Evolutionary conservation across 2,329 filamentous ascomycete species (phyloP), one percentile per base, ranked within the genome.

Genomic region (Colletotrichum neosansevieriae): DNA sequence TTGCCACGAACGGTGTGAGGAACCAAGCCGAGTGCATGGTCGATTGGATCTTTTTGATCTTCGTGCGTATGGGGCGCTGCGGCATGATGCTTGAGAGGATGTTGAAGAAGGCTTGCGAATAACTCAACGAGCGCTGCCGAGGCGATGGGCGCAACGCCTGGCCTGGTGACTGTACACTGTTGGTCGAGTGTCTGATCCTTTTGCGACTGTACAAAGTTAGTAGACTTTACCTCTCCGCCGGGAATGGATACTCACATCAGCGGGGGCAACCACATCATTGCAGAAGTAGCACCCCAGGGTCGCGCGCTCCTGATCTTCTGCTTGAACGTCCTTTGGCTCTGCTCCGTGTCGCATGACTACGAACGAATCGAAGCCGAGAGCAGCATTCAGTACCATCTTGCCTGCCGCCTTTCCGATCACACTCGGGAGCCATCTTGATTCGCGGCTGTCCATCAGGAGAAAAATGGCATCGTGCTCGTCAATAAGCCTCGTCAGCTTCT

Each of bases 321-420:
- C n/a, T 45, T 62, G 38, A 3, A 47, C 54, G 7, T 71, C 19
- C 47, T 80, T 78, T 3, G 84, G 83, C 72, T 89, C 87, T 6
- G 93, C 85, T 1, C 96, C 96, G 78, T 99, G 96, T 64, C 96
- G 89, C 96, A 99, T 98, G 40, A 97, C 94, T 2, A 99, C 94
- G 74, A 93, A 99, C 0, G 94, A 96, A 79, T 99, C 96, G 75
- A 99, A 99, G 0, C 96, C 96, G 3, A 99, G 86, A 2, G 96
- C 96, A 7, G 95, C 94, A 78, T 98, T 99, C 87, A 99, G 91
- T 24, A 99, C 95, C 71, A 98, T 93, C 82, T 99, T 99, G 38
- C 92, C 92, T 2, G 91, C 88, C 3, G 94, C 91, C 79, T 98
- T 99, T 45, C 92, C 95, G 91, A 99, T 97, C 15, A 99, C 89